Evolutionary conservation across 1,139 yeast genomes (phyloP).

Genomic region (Suhomyces guaymorum): DNA sequence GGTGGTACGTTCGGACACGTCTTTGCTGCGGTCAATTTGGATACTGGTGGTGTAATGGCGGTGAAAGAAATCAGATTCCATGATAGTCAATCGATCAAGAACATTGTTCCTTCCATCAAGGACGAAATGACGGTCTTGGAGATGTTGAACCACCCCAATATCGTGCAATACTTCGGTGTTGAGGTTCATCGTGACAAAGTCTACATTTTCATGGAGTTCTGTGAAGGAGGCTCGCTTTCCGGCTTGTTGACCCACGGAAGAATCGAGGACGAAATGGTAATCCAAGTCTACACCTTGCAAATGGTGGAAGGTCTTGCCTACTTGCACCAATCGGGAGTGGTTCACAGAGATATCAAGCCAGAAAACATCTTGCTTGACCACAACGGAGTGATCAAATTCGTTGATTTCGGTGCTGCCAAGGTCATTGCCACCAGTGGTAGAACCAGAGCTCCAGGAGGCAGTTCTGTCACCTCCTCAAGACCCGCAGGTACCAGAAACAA

Average conservation of each 20-base stretch:
- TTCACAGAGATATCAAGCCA: conserved; percentile 95
- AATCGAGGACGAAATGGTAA: conserved; percentile 92
- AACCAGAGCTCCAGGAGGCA: conserved; percentile 32
- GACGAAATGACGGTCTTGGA: conserved; percentile 97
- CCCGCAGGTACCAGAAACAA: conserved; percentile 24
- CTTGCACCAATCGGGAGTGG: conserved; percentile 92
- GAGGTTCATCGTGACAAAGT: conserved; percentile 97
- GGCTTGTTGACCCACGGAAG: conserved; percentile 80
- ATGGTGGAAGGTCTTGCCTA: conserved; percentile 95
- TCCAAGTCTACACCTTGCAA: conserved; percentile 87
- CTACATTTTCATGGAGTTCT: conserved; percentile 94
- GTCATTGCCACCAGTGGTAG: conserved; percentile 76
- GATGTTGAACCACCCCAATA: conserved; percentile 92
- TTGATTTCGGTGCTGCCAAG: conserved; percentile 97
- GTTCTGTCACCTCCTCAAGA: conserved; percentile 10
- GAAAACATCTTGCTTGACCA: conserved; percentile 90
- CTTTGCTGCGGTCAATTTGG: conserved; percentile 87
- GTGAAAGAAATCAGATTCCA: conserved; percentile 93
- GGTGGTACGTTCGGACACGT: conserved; percentile 97
- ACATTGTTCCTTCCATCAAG: conserved; percentile 82
- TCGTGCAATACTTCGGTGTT: conserved; percentile 94
- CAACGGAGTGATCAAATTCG: conserved; percentile 90
- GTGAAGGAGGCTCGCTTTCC: conserved; percentile 94
- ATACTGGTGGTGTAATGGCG: conserved; percentile 95
- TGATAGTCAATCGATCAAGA: conserved; percentile 82